Percentiles rank a stretch among this genome's conserved stretches.
Evolutionary conservation across 768 basidiomycete species (phyloP).

Genomic region (Coprinopsis sp.): DNA sequence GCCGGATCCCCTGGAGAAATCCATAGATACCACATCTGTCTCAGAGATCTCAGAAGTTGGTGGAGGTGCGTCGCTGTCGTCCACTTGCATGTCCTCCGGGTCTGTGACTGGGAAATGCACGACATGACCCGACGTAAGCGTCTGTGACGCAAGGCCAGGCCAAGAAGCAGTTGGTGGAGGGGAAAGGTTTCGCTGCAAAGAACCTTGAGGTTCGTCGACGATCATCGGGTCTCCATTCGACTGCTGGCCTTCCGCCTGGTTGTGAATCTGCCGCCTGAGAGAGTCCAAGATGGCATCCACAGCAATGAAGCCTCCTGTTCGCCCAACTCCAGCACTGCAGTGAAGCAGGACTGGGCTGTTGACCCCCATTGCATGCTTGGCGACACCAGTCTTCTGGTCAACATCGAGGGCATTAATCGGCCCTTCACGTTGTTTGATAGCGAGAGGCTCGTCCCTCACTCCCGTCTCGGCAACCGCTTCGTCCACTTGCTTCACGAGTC

Average conservation of each 20-base stretch:
- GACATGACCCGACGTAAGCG: constrained; percentile 13
- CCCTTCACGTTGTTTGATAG: constrained; percentile 10
- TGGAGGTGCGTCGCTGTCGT: constrained; percentile 11
- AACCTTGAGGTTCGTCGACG: constrained; percentile 18
- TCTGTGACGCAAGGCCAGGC: background rate
- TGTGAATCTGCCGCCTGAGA: constrained; percentile 53
- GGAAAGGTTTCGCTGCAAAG: background rate
- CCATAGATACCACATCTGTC: constrained; percentile 6
- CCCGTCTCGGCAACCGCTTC: constrained; percentile 34
- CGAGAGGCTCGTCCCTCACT: constrained; percentile 9
- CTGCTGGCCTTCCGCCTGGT: constrained; percentile 8
- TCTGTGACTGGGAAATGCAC: constrained; percentile 27
- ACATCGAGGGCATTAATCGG: constrained; percentile 29
- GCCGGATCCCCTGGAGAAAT: background rate
- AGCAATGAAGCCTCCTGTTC: constrained; percentile 91
- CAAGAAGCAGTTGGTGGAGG: background rate
- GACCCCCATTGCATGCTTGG: constrained; percentile 42
- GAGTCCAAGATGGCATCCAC: constrained; percentile 83
- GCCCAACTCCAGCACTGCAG: constrained; percentile 92
- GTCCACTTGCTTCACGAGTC: constrained; percentile 70
- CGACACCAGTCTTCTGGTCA: constrained; percentile 53
- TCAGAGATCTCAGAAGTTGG: constrained; percentile 12
- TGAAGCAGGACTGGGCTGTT: constrained; percentile 71
- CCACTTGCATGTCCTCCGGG: constrained; percentile 21
- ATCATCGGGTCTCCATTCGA: constrained; percentile 24